Conservation (phyloP, 2,329 filamentous ascomycete genomes). For the Xylariaceae sp. region DNA sequence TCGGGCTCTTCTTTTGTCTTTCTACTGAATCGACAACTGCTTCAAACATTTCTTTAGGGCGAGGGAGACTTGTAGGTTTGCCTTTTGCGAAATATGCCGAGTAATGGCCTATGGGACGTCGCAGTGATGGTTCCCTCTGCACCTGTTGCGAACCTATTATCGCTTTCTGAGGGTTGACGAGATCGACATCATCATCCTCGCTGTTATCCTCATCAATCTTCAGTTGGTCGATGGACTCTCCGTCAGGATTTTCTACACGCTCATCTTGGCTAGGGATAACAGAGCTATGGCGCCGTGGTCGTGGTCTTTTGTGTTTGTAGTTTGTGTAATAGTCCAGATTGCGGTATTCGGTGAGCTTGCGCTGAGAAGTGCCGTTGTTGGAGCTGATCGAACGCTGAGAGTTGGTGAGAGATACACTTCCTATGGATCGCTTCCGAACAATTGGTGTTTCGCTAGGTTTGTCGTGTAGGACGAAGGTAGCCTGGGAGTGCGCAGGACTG, state of each 20-base stretch:
- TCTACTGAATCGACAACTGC: slow-evolving; percentile 22
- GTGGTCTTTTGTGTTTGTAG: slow-evolving; percentile 4
- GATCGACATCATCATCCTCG: slow-evolving; percentile 22
- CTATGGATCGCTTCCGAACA: slow-evolving; percentile 31
- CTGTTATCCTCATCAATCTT: slow-evolving; percentile 3
- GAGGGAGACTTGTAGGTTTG: neutral
- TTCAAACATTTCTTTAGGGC: slow-evolving; percentile 3
- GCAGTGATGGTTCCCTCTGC: neutral
- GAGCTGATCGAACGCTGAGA: slow-evolving; percentile 29
- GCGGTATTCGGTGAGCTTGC: slow-evolving; percentile 24
- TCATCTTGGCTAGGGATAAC: neutral
- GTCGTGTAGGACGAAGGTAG: slow-evolving; percentile 19
- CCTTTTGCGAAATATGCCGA: neutral
- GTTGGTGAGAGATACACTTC: slow-evolving; percentile 26
- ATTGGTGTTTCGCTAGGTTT: neutral
- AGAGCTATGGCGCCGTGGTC: neutral
- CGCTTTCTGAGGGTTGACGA: slow-evolving; percentile 3
- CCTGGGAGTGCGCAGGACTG: slow-evolving; percentile 19
- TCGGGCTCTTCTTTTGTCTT: slow-evolving; percentile 3
- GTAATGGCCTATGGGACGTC: slow-evolving; percentile 1
- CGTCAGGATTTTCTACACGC: neutral
- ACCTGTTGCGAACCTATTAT: neutral
- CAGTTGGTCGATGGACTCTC: neutral
- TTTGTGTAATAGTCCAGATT: neutral
- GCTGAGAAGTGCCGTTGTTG: slow-evolving; percentile 18